Evolutionary conservation across 1,284 basidiomycete genomes (phyloP).

Genomic region (Coniophora puteana): DNA sequence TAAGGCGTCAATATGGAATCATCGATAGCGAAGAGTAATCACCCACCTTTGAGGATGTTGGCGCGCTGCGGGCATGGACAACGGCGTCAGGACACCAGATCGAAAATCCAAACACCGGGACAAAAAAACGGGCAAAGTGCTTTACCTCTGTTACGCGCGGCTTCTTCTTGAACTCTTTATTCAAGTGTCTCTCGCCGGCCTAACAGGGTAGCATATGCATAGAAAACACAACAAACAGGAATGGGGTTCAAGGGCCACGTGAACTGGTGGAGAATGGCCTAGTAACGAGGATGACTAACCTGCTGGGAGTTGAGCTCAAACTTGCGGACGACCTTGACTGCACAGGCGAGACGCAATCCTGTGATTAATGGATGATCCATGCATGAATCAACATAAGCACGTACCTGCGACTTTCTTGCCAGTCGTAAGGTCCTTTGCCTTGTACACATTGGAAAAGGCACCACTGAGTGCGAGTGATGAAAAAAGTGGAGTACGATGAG

Average conservation of each 20-base stretch:
- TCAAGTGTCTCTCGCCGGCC: slow-evolving; percentile 91
- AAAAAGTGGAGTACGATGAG: slow-evolving; percentile 11
- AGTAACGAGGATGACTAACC: slow-evolving; percentile 57
- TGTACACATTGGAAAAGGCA: slow-evolving; percentile 98
- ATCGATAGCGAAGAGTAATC: background rate
- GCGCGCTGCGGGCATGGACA: slow-evolving; percentile 70
- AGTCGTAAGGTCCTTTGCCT: slow-evolving; percentile 77
- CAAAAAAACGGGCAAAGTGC: slow-evolving; percentile 22
- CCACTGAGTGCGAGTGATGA: slow-evolving; percentile 50
- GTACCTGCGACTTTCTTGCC: slow-evolving; percentile 85
- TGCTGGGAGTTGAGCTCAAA: slow-evolving; percentile 93
- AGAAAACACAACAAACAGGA: slow-evolving; percentile 17
- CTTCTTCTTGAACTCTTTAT: slow-evolving; percentile 91
- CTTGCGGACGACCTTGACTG: slow-evolving; percentile 97
- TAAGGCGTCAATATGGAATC: slow-evolving; percentile 2
- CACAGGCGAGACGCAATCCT: no score
- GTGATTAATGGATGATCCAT: slow-evolving; percentile 10
- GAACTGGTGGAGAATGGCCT: slow-evolving; percentile 25
- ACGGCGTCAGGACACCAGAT: slow-evolving; percentile 28
- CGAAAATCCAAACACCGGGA: slow-evolving; percentile 3
- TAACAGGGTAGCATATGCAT: slow-evolving; percentile 36
- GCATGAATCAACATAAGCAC: slow-evolving; percentile 18
- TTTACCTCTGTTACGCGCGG: slow-evolving; percentile 94
- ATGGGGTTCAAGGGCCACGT: slow-evolving; percentile 25
- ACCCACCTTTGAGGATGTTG: slow-evolving; percentile 90